Evolutionary conservation across 148 eudicot species (phyloP), one percentile per base, ranked within the genome.

Genomic region (Camellia lanceoleosa): DNA sequence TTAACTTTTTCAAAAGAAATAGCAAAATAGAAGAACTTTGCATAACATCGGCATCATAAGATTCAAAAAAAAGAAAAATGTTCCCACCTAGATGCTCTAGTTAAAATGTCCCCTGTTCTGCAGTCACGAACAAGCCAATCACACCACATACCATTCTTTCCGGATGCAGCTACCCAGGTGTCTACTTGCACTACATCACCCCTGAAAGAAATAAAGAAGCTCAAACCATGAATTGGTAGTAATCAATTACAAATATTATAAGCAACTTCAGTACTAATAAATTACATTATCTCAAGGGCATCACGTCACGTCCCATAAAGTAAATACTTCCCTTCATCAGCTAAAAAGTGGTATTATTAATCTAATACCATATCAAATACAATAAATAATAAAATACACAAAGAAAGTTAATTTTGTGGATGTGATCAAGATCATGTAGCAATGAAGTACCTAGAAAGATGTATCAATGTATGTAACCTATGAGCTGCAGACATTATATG

Each of bases 131-230:
- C 64, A 60, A 90, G 92, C 99, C 99, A 97, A 74, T 94, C 96
- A 82, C 98, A 87, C 43, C 99, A 97, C 98, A 92, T 91, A 10
- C 99, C 97, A 84, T 94, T 97, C 75, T 94, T 97, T 67, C 99
- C 98, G n/a, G 99, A 94, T 75, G 90, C 83, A 74, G 93, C 91
- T 67, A 92, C 94, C 99, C 98, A 97, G 54, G 98, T 94, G 60
- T 97, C 99, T 41, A 97, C 97, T 87, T 94, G 97, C 83, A 97
- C 97, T 71, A 91, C 94, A 87, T 97, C 99, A 73, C 94, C 98
- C 98, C 99, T 97, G 85, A 70, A 82, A 47, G 56, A 76, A 43
- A 81, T 56, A 8, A 56, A 56, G 60, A 56, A 4, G 60, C 51
- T 47, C 51, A 47, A 6, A 47, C 51, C 23, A 23, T 23, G 23